Evolutionary conservation across 2,329 filamentous ascomycete species (phyloP).

Genomic region (Anthostomella pinea): DNA sequence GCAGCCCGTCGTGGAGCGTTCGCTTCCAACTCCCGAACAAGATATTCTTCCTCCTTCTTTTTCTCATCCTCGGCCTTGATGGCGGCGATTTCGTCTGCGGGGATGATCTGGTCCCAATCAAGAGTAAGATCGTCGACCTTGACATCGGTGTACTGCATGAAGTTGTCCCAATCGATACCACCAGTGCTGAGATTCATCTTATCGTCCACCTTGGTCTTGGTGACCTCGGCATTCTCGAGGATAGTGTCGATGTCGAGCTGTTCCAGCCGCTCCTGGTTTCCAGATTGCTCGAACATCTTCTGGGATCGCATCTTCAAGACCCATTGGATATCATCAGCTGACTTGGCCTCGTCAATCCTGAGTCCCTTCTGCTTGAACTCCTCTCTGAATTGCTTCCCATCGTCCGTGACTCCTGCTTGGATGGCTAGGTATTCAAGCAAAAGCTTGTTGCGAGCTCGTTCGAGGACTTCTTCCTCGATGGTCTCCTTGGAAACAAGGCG

Average conservation of each 20-base stretch:
- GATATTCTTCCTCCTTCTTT: slow-evolving; percentile 77
- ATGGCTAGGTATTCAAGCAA: slow-evolving; percentile 97
- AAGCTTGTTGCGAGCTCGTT: slow-evolving; percentile 94
- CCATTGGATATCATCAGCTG: slow-evolving; percentile 90
- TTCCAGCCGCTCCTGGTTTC: slow-evolving; percentile 94
- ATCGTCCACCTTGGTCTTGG: slow-evolving; percentile 92
- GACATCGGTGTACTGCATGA: slow-evolving; percentile 96
- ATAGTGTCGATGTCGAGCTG: slow-evolving; percentile 97
- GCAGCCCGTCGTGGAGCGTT: slow-evolving; percentile 76
- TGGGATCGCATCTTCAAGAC: slow-evolving; percentile 98
- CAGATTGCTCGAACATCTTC: slow-evolving; percentile 97
- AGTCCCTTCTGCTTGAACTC: slow-evolving; percentile 75
- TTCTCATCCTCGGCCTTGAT: slow-evolving; percentile 88
- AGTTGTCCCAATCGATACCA: slow-evolving; percentile 81
- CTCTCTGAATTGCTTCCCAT: slow-evolving; percentile 73
- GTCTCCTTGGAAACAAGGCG: slow-evolving; percentile 97
- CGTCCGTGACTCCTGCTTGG: slow-evolving; percentile 93
- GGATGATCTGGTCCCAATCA: slow-evolving; percentile 98
- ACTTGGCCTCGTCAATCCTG: slow-evolving; percentile 77
- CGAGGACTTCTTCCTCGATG: slow-evolving; percentile 95
- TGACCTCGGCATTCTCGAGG: slow-evolving; percentile 92
- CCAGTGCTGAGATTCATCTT: slow-evolving; percentile 90
- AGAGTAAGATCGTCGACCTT: slow-evolving; percentile 79
- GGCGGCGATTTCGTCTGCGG: slow-evolving; percentile 83
- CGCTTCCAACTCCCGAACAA: slow-evolving; percentile 78